Base-by-base conservation (phyloP, 2,329 filamentous ascomycete genomes). In the Didymella exigua region DNA sequence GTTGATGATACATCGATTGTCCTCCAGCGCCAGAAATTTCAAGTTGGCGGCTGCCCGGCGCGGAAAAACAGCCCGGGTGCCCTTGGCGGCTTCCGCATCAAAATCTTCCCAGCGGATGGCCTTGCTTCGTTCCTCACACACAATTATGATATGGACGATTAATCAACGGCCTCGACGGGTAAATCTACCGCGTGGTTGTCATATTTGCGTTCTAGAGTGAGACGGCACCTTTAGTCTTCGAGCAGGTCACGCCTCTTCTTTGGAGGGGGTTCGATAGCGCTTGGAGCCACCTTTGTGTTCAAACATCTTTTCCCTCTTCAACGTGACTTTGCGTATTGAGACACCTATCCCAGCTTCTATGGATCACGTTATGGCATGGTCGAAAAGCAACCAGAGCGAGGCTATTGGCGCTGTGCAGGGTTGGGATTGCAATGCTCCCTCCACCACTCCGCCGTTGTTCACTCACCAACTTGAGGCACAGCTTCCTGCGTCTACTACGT, bases 171-270 rank as follows among this genome's bases (percentile, higher is more conserved):
- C 70, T 69, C 61, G 53, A 31, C 43, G 47, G 53, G 43, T 49
- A 60, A 55, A 50, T 49, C 63, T 49, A 75, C 75, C 69, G 69
- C 72, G 68, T 73, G 72, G 74, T 68, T 74, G 75, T 78, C 76
- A 78, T 77, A 77, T 77, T 77, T 76, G 70, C 73, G 76, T 74
- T 72, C 75, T 66, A 77, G 70, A 77, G 58, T 53, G 66, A 63
- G 48, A 49, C 51, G 72, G 70, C 71, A 68, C 69, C 65, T 69
- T 74, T 73, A 72, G 70, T 68, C 71, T 74, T 69, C 58, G 52
- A 45, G 52, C 45, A 16, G 36, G 52, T 66, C 68, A 66, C 62
- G 65, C 67, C 66, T 48, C 44, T 41, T 60, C 56, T 56, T 68
- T 63, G 29, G 65, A 71, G 68, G 58, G 60, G 27, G 34, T 49